Evolutionary conservation across 495 filamentous ascomycete genomes (phyloP).

Genomic region (Aspergillus heteromorphus): DNA sequence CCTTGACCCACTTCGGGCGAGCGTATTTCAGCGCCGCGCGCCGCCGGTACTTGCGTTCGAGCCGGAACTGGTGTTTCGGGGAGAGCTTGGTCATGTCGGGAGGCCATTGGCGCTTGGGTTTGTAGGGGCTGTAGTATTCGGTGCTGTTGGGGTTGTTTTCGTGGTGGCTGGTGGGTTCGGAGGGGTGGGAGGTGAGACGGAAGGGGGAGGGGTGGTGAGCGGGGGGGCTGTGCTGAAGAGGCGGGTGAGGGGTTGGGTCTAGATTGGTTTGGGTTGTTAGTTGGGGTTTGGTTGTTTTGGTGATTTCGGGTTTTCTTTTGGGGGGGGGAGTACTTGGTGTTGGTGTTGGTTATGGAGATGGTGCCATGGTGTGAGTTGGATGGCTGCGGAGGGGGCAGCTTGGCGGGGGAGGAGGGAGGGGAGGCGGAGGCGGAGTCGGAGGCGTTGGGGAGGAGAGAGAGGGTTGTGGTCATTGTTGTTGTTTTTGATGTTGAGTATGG

Average conservation of each 20-base stretch:
- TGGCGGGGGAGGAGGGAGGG: background rate
- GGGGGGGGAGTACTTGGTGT: background rate
- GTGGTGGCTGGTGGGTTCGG: background rate
- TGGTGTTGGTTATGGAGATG: background rate
- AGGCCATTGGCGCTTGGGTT: slow-evolving; percentile 85
- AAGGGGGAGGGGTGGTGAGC: slow-evolving; percentile 25
- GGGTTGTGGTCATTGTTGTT: background rate
- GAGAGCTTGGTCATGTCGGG: slow-evolving; percentile 82
- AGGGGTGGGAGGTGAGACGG: slow-evolving; percentile 27
- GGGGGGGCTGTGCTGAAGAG: slow-evolving; percentile 16
- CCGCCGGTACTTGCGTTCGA: slow-evolving; percentile 59
- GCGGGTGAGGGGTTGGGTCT: background rate
- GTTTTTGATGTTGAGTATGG: background rate
- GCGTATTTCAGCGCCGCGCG: slow-evolving; percentile 66
- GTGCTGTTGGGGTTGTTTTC: slow-evolving; percentile 8
- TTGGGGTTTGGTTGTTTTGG: background rate
- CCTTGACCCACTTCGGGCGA: slow-evolving; percentile 69
- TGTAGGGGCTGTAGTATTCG: slow-evolving; percentile 53
- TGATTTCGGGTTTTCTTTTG: background rate
- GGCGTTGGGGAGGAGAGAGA: background rate
- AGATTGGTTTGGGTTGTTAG: background rate
- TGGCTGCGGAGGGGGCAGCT: background rate
- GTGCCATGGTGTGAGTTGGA: slow-evolving; percentile 1
- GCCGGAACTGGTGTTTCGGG: slow-evolving; percentile 74
- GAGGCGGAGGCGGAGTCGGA: slow-evolving; percentile 2